Percentiles rank a stretch among this genome's conserved stretches.
Conservation (phyloP, 31 red algal genomes). For the Porphyra umbilicalis region DNA sequence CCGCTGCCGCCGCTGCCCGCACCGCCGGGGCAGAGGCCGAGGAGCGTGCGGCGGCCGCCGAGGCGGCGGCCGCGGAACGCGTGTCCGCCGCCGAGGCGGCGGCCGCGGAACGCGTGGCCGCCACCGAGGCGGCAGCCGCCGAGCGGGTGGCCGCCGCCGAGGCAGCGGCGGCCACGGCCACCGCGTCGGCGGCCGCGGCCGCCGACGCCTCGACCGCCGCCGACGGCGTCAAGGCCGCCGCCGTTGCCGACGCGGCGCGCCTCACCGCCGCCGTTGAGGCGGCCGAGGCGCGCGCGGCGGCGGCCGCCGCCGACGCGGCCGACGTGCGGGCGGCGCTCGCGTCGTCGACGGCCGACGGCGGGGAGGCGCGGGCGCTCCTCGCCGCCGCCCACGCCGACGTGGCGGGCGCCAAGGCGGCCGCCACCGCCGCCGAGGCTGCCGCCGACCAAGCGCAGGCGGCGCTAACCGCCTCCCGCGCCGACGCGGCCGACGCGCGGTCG, state of each 20-base stretch:
- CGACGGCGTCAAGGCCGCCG: no score
- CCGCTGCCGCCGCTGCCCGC: no score
- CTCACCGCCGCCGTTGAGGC: no score
- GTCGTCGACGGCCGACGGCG: no score
- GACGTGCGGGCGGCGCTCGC: not conserved
- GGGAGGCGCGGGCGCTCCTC: no score
- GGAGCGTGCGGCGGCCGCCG: not conserved
- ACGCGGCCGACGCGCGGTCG: not conserved
- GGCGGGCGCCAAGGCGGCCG: no score
- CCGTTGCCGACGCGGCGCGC: no score
- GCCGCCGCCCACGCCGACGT: not conserved
- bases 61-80: not conserved
- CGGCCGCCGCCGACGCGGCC: no score
- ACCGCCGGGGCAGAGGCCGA: not conserved
- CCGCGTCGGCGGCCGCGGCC: not conserved
- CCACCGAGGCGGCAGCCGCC: not conserved
- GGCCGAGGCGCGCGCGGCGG: not conserved
- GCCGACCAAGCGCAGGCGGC: not conserved
- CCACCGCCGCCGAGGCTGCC: no score
- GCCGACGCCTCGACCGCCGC: no score
- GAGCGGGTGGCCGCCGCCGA: not conserved
- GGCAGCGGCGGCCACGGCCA: not conserved
- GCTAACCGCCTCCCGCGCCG: no score
- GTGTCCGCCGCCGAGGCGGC: not conserved
- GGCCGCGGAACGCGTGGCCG: not conserved